Base-by-base conservation (phyloP, 2,329 filamentous ascomycete species). In the Myriosclerotinia scirpicola region DNA sequence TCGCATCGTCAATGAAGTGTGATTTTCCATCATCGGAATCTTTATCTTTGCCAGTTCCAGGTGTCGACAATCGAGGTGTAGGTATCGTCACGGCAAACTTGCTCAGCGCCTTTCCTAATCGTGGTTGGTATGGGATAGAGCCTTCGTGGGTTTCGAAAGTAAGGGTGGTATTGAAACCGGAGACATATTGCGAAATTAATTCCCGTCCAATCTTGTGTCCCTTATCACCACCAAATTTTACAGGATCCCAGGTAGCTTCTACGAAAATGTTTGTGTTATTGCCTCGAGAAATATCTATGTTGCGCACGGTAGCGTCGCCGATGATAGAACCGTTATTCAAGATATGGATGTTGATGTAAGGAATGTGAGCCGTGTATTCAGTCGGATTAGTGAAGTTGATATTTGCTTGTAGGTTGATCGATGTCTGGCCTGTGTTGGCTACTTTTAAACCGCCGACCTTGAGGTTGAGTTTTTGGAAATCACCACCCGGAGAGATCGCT, bases 381-480 rank as follows among this genome's bases (percentile, higher is more conserved):
- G 93, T 96, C 1, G 94, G 93, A 74, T 99, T 99, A 5, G 91
- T 96, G 68, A 97, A 83, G 75, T 95, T 96, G 73, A 96, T 83
- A 50, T 82, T 79, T 17, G 91, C 90, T 73, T 87, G 82, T 46
- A 98, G 79, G 26, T 84, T 86, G 56, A 97, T 81, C 4, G 90
- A 90, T 3, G 87, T 86, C 46, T 84, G 80, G 1, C 89, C 89
- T 0, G 93, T 96, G 66, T 90, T 86, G 52, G 90, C 75, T 66
- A 98, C 86, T 70, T 84, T 84, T 46, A 98, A 79, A 68, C 90
- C 87, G 66, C 87, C 87, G 67, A 97, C 81, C 72, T 87, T 84
- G 20, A 92, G 91, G 68, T 77, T 80, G 69, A 83, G 79, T 46
- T 77, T 77, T 59, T 76, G 77, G 56, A 87, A 71, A 20, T 80